phyloP scores from a whole-genome alignment of 805 yeast species.

The Zygotorulaspora sp. region DNA sequence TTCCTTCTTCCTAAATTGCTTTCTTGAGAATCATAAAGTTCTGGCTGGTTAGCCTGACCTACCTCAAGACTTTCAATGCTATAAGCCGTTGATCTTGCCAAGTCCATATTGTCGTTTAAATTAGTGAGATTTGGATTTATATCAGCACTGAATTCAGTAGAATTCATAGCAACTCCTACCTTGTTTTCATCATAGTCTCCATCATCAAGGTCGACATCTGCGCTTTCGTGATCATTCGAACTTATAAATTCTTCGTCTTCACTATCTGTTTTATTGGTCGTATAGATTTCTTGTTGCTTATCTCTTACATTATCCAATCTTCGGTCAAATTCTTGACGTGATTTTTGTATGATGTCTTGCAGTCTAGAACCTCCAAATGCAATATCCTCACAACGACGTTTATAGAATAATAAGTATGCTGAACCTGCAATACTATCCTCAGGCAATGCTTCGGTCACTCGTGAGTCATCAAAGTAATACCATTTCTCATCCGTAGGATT shows the following conservation, averaged over 20 bases:
- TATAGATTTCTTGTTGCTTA: slow-evolving; percentile 28
- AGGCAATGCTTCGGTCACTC: slow-evolving; percentile 60
- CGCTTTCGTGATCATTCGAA: slow-evolving; percentile 9
- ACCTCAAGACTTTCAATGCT: slow-evolving; percentile 27
- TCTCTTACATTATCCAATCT: slow-evolving; percentile 21
- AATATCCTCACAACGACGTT: slow-evolving; percentile 41
- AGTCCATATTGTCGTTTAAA: slow-evolving; percentile 4
- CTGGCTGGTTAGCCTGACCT: slow-evolving; percentile 15
- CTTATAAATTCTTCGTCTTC: slow-evolving; percentile 17
- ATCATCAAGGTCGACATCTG: slow-evolving; percentile 16
- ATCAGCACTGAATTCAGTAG: not conserved
- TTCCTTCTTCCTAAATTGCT: slow-evolving; percentile 26
- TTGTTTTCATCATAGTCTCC: slow-evolving; percentile 8
- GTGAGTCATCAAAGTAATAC: slow-evolving; percentile 88
- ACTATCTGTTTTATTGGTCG: slow-evolving; percentile 22
- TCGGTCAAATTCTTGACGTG: slow-evolving; percentile 37
- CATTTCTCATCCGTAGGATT: slow-evolving; percentile 72
- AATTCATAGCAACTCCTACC: not conserved
- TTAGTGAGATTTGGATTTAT: slow-evolving; percentile 2
- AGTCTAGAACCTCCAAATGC: slow-evolving; percentile 49
- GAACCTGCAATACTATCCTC: slow-evolving; percentile 62
- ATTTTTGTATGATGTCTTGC: slow-evolving; percentile 38
- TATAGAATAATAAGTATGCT: slow-evolving; percentile 83
- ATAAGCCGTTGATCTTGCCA: slow-evolving; percentile 14
- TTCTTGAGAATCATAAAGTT: slow-evolving; percentile 13